Base-by-base conservation (phyloP, 768 basidiomycete genomes). In the Clitopilus passeckerianus region DNA sequence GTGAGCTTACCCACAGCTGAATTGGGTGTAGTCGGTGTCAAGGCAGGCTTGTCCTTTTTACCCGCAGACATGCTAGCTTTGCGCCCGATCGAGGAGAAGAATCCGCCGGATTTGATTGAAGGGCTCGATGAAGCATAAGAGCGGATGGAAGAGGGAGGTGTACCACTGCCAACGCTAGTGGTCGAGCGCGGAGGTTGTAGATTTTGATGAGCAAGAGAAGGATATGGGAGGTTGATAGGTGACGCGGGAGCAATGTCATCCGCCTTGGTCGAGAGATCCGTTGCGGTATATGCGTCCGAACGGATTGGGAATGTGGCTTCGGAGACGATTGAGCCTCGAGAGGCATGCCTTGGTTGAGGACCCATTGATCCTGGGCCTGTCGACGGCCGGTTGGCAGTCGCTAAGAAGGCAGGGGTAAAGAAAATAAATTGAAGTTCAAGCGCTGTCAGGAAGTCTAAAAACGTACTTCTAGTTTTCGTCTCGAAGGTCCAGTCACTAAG, bases 221-320 rank as follows among this genome's bases (percentile, higher is more conserved):
- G 91, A 66, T 93, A 93, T 2, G 91, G 91, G 37, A 93, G 80
- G 5, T 80, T 67, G 0, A 87, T 83, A 0, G 85, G 83, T 7
- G 79, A 72, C 57, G 77, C 80, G n/a, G 87, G 77, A 14, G 77
- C 74, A 57, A 81, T 68, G 64, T 88, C 85, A 65, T 73, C 57
- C 58, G 74, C 56, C 73, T 71, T 71, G 34, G 72, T 66, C 4
- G 85, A 78, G 12, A 93, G 79, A 69, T 93, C 91, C 2, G 91
- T 92, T 6, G 91, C 91, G 23, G 79, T 77, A 58, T 83, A 86
- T 9, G 91, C 89, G 65, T 93, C 91, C n/a, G 86, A 77, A 27
- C 91, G 86, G 24, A 82, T 81, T 15, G 91, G 90, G 71, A 93
- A 93, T 0, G 91, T 91, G 44, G 80, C 82, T 63, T 90, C 89